Conservation (phyloP, 202 grass and related monocot species). For the Digitaria exilis region DNA sequence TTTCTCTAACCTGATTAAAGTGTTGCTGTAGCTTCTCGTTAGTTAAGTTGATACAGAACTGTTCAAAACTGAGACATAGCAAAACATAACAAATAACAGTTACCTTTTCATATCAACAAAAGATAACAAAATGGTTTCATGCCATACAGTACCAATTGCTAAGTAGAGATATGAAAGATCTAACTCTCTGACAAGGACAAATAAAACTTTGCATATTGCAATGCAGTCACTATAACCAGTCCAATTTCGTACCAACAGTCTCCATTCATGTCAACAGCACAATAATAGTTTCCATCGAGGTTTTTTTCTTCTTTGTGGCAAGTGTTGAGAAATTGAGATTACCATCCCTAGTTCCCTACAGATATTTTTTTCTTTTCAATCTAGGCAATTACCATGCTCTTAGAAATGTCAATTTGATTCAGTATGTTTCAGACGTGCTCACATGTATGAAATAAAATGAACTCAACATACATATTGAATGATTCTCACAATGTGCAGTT, state of each 20-base stretch:
- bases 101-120: not conserved
- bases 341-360: not conserved
- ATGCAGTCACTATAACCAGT: constrained; percentile 5
- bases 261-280: constrained; percentile 18
- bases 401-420: constrained; percentile 25
- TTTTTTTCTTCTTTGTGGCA: constrained; percentile 19
- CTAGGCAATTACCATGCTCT: not conserved
- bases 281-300: constrained; percentile 11
- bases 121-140: constrained; percentile 38
- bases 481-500: not conserved
- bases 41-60: constrained; percentile 99
- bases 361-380: constrained; percentile 27
- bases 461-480: not conserved
- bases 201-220: constrained; percentile 32
- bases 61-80: constrained; percentile 76
- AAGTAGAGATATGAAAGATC: constrained; percentile 8
- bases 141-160: constrained; percentile 8
- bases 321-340: not conserved
- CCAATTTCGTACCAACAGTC: not conserved
- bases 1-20: constrained; percentile 90
- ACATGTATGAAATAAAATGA: constrained; percentile 11
- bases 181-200: constrained; percentile 15
- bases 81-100: constrained; percentile 44
- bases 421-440: not conserved
- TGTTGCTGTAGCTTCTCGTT: constrained; percentile 99